A percentile compares a stretch with the other conserved stretches of the same genome.
Evolutionary conservation across 257 asterid species (phyloP).

Genomic region (Oldenlandia corymbosa): DNA sequence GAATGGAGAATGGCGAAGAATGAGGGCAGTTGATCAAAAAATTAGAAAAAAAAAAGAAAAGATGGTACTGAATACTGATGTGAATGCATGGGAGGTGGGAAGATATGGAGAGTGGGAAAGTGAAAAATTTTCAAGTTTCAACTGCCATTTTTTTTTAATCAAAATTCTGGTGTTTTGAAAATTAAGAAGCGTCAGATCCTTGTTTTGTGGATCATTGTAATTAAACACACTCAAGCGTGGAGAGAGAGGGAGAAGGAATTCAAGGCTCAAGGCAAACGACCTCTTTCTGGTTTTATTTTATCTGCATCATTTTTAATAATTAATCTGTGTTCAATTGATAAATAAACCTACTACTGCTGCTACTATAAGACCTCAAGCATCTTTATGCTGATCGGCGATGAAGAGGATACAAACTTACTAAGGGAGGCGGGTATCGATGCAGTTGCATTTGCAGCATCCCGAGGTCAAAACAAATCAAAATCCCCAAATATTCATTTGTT

Average conservation of each 20-base stretch:
- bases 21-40: not conserved
- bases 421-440: too few relatives aligned
- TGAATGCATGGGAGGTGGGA: not conserved
- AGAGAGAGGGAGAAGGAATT: constrained; percentile 2
- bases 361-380: too few relatives aligned
- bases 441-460: too few relatives aligned
- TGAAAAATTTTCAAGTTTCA: too few relatives aligned
- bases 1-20: constrained; percentile 9
- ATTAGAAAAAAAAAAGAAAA: too few relatives aligned
- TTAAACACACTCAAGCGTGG: constrained; percentile 45
- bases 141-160: constrained; percentile 5
- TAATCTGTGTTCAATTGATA: constrained; percentile 7
- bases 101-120: constrained; percentile 28
- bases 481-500: too few relatives aligned
- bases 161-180: constrained; percentile 19
- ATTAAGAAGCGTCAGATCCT: constrained; percentile 33
- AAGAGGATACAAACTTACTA: too few relatives aligned
- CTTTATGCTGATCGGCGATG: too few relatives aligned
- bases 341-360: too few relatives aligned
- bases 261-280: not conserved
- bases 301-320: not conserved
- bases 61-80: not conserved
- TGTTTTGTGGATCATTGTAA: constrained; percentile 72
- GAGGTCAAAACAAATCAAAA: too few relatives aligned
- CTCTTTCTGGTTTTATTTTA: not conserved